phyloP scores from a whole-genome alignment of 2,329 filamentous ascomycete genomes.

The Ophiostoma novo-ulmi region DNA sequence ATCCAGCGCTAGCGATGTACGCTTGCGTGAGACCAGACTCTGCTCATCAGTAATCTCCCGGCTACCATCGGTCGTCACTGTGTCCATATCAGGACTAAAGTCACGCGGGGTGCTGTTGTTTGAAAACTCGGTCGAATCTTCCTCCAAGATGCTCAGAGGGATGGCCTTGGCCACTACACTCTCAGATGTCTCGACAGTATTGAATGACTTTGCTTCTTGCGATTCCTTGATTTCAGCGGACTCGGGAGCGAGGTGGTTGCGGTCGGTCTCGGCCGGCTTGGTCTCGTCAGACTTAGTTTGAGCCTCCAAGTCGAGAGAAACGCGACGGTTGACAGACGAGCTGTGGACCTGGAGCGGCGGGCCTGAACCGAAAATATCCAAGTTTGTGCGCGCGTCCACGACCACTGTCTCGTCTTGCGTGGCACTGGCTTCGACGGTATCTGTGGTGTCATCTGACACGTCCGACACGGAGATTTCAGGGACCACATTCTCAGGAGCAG shows the following conservation, averaged over 20 bases:
- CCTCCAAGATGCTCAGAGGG: background rate
- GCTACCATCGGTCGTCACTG: constrained; percentile 14
- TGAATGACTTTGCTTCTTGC: background rate
- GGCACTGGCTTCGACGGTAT: background rate
- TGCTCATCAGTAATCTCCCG: constrained; percentile 19
- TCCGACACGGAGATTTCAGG: constrained; percentile 14
- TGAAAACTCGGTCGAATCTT: background rate
- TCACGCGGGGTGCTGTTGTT: constrained; percentile 17
- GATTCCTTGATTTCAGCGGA: background rate
- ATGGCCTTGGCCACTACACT: constrained; percentile 4
- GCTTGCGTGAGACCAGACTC: constrained; percentile 18
- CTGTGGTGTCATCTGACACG: background rate
- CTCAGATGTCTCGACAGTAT: background rate
- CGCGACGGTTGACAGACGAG: background rate
- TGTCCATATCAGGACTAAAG: constrained; percentile 18
- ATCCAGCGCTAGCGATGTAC: constrained; percentile 8
- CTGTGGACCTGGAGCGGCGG: constrained; percentile 21
- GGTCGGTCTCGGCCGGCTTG: background rate
- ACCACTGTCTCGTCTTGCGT: constrained; percentile 24
- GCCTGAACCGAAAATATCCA: constrained; percentile 34
- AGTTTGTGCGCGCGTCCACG: constrained; percentile 34
- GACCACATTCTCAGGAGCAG: background rate
- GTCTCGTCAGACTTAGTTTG: background rate
- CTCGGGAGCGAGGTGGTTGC: background rate
- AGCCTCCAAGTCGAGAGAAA: constrained; percentile 13